A percentile compares a stretch with the other conserved stretches of the same genome.
Conservation (phyloP, 805 yeast genomes). For the Saccharomycopsis microspora region DNA sequence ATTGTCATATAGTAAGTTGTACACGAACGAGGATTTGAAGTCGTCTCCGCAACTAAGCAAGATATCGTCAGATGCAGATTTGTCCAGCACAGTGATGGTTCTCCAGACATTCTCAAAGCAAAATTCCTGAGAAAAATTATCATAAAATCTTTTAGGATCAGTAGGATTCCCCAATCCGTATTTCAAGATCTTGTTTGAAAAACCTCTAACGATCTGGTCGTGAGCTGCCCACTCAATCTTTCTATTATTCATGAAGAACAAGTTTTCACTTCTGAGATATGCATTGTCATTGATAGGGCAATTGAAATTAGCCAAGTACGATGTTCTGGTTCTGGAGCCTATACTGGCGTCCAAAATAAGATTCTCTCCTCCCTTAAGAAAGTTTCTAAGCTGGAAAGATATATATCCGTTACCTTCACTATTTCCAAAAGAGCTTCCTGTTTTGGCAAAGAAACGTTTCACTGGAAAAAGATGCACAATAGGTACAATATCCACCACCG, state of each 20-base stretch:
- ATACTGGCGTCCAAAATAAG: constrained; percentile 43
- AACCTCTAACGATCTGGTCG: constrained; percentile 39
- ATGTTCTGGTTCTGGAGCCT: constrained; percentile 49
- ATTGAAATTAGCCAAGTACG: constrained; percentile 40
- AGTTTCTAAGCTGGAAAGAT: constrained; percentile 52
- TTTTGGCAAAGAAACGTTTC: constrained; percentile 67
- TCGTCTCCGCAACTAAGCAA: constrained; percentile 53
- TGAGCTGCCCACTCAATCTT: constrained; percentile 41
- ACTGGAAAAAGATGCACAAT: constrained; percentile 33
- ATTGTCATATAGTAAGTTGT: constrained; percentile 30
- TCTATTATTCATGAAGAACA: constrained; percentile 40
- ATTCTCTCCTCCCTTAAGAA: constrained; percentile 61
- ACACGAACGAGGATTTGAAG: constrained; percentile 42
- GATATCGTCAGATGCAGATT: constrained; percentile 42
- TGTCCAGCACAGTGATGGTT: constrained; percentile 29
- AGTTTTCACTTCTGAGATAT: constrained; percentile 41
- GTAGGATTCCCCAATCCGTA: constrained; percentile 18
- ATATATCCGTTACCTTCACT: constrained; percentile 95
- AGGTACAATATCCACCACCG: constrained; percentile 5
- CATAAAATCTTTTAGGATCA: neutral
- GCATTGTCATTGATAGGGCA: constrained; percentile 38
- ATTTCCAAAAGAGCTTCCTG: constrained; percentile 94
- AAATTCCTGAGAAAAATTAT: constrained; percentile 21
- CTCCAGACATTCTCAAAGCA: constrained; percentile 47
- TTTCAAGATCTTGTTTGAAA: constrained; percentile 24